Percentiles rank a stretch among this genome's conserved stretches.
These are phyloP conservation scores for Porodaedalea pini DNA, from an alignment of 1,284 basidiomycete species.

Conservation along the genomic window DNA sequence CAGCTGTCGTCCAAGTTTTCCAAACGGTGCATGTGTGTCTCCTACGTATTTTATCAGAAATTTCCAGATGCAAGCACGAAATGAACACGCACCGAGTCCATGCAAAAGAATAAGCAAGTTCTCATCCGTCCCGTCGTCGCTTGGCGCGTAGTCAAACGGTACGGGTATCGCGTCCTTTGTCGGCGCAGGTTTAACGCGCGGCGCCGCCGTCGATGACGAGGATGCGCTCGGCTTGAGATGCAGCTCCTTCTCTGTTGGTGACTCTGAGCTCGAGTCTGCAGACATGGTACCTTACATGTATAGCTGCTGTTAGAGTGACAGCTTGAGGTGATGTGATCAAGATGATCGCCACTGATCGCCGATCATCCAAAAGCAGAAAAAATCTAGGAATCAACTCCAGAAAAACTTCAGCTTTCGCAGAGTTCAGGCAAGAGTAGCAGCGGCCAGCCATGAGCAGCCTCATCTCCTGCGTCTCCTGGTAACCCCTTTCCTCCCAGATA, in stretches of 20 bases:
- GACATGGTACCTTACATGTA: not conserved
- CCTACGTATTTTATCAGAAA: constrained; percentile 43
- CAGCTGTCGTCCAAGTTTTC: constrained; percentile 65
- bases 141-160: constrained; percentile 61
- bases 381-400: not conserved
- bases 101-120: constrained; percentile 86
- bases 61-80: not conserved
- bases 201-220: constrained; percentile 15
- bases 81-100: constrained; percentile 66
- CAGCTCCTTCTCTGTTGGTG: not conserved
- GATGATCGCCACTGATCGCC: not conserved
- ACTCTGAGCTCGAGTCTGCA: not conserved
- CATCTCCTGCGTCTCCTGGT: constrained; percentile 59
- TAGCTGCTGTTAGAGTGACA: no score
- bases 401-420: constrained; percentile 14
- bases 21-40: constrained; percentile 78
- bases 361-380: not conserved
- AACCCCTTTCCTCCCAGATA: constrained; percentile 15
- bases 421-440: no score
- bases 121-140: constrained; percentile 80
- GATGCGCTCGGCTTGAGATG: not conserved
- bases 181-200: constrained; percentile 52
- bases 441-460: constrained; percentile 56
- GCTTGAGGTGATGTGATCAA: not conserved
- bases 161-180: constrained; percentile 44